Conservation (phyloP, 345 rosid genomes). For the Balakata baccata region DNA sequence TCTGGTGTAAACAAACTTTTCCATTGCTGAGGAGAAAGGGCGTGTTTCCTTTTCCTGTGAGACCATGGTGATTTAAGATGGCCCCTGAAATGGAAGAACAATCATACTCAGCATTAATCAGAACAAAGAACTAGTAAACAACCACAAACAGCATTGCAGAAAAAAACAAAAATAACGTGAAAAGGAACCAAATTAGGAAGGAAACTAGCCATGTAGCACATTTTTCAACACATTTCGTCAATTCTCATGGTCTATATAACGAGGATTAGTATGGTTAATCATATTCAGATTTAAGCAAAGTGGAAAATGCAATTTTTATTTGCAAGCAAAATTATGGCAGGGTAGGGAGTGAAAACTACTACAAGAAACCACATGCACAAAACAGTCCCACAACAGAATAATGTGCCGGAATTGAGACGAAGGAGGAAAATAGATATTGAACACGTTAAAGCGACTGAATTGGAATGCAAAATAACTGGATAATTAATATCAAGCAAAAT, state of each 20-base stretch:
- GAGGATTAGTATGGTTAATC: not conserved
- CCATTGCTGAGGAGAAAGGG: conserved; percentile 74
- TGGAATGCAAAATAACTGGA: not conserved
- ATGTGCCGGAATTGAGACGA: not conserved
- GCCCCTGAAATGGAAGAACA: conserved; percentile 41
- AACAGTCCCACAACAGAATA: not conserved
- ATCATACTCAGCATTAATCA: no score
- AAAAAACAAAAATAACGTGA: not conserved
- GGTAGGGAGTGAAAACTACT: not conserved
- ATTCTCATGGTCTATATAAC: not conserved
- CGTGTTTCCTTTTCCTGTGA: conserved; percentile 60
- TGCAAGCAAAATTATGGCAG: not conserved
- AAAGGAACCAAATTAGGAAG: not conserved
- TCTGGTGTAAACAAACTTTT: conserved; percentile 58
- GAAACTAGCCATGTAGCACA: not conserved
- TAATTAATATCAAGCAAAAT: no score
- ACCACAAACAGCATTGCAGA: conserved; percentile 4
- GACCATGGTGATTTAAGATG: conserved; percentile 89
- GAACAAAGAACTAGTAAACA: conserved; percentile 4
- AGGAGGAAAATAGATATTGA: not conserved
- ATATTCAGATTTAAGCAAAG: not conserved
- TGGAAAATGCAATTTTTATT: not conserved
- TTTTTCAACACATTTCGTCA: not conserved
- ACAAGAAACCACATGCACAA: not conserved
- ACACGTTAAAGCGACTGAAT: not conserved